Base-by-base conservation (phyloP, 257 asterid species). In the Datura wrightii region DNA sequence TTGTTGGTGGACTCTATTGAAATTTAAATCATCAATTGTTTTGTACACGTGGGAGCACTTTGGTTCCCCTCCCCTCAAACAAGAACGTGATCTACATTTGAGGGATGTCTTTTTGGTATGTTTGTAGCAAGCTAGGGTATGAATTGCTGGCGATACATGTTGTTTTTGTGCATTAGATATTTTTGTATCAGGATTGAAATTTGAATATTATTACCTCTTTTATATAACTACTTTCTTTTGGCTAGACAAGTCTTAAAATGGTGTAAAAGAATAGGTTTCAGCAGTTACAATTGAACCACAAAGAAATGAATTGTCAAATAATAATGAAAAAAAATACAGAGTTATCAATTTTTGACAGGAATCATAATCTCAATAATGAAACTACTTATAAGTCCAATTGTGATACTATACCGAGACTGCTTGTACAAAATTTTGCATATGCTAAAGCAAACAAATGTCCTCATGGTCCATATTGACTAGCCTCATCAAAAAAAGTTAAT, bases 1-100 rank as follows among this genome's bases (percentile, higher is more conserved):
- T 58, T 89, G 62, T 85, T 91, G 8, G 66, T 87, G 69, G 85
- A 89, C 36, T 18, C 87, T 48, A 50, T 86, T 42, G 0, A 69
- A 44, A 44, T 2, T 46, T 71, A 44, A 71, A 9, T 1, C n/a
- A 44, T 42, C 52, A 10, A 44, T 5, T 18, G 18, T 2, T 71
- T 7, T n/a, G 6, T 44, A 16, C 31, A 24, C 31, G 31, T 13
- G 5, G 37, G 39, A 15, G 76, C 48, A 37, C 76, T 63, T 24
- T 63, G 16, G 41, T 63, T 31, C 7, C 46, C 8, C 1, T 3
- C 41, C 9, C 70, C 71, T 63, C 42, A 34, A 62, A 63, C 34
- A 63, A 63, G 71, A 31, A 63, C 2, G 11, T 34, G 19, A 3
- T 34, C 4, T 31, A 36, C 44, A 34, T 36, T 34, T 5, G 2